Conservation (phyloP, 2,329 filamentous ascomycete genomes). For the Uncinocarpus reesii region DNA sequence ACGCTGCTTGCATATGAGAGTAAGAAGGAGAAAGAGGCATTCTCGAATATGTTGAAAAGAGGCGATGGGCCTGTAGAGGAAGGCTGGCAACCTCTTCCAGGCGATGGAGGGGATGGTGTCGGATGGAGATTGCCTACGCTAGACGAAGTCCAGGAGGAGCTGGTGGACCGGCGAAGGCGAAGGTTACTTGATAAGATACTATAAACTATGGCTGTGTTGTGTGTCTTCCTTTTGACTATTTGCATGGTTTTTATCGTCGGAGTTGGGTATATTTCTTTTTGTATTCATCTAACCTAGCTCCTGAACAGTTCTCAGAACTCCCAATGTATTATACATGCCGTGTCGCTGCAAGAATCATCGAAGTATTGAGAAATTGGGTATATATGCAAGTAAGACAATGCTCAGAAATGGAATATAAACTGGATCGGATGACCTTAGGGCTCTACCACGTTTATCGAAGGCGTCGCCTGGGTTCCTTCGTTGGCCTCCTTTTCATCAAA, state of each 20-base stretch:
- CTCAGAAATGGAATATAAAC: neutral
- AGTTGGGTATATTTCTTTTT: neutral
- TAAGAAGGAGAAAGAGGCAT: constrained; percentile 71
- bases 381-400: neutral
- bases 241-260: neutral
- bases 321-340: constrained; percentile 6
- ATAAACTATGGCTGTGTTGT: constrained; percentile 20
- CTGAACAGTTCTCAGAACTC: constrained; percentile 6
- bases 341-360: neutral
- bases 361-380: neutral
- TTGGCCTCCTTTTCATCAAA: constrained; percentile 34
- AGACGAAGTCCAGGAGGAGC: constrained; percentile 87
- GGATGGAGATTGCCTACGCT: constrained; percentile 74
- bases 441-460: neutral
- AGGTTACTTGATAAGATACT: constrained; percentile 73
- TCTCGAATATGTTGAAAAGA: constrained; percentile 54
- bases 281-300: neutral
- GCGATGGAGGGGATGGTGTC: constrained; percentile 72
- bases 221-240: neutral
- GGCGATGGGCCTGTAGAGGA: constrained; percentile 47
- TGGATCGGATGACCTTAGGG: neutral
- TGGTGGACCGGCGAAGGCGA: constrained; percentile 74
- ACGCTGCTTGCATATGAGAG: constrained; percentile 69
- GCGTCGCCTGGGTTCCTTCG: constrained; percentile 26
- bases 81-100: constrained; percentile 77